Evolutionary conservation across 1,284 basidiomycete species (phyloP), one percentile per base, ranked within the genome.

Genomic region (Rhizoctonia solani): DNA sequence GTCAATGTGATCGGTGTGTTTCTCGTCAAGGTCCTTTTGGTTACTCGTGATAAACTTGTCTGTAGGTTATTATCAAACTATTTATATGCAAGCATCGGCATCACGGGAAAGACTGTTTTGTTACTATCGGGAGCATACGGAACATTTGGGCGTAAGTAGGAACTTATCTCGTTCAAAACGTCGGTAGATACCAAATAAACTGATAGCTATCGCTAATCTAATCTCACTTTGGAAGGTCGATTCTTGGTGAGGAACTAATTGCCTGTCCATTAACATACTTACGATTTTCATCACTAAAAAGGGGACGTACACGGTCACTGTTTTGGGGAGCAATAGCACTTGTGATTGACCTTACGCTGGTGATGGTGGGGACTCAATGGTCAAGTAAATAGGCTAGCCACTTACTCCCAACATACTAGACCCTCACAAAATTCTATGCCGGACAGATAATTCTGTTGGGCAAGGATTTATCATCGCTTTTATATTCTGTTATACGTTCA

Each of bases 41-140:
- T 39, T 21, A 8, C n/a, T n/a, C n/a, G 27, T 2, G 13, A n/a
- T 47, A 16, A 50, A 16, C 2, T 23, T 4, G 6, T 3, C 29
- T 34, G 30, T 50, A 61, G 58, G 46, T n/a, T 61, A 61, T 32
- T 61, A 61, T 27, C 58, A 61, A 27, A 61, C 58, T 39, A 61
- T 61, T 14, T 61, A 3, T 61, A 61, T 41, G 58, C 58, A 4
- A 47, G 58, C 29, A 37, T 61, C 29, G 58, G 58, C 6, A 61
- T 61, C 4, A 61, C 58, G 1, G 58, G 58, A 30, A 61, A 61
- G 47, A 61, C 58, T 3, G 58, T 61, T 19, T 39, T 61, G 21
- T 34, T 61, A 5, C 32, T 61, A 4, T 61, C 58, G n/a, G 58
- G 46, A 25, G 58, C 47, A 8, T 61, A 61, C 16, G 58, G 58